These are phyloP conservation scores for Cladorrhinum samala DNA, from an alignment of 495 filamentous ascomycete species.

Conservation along the genomic window DNA sequence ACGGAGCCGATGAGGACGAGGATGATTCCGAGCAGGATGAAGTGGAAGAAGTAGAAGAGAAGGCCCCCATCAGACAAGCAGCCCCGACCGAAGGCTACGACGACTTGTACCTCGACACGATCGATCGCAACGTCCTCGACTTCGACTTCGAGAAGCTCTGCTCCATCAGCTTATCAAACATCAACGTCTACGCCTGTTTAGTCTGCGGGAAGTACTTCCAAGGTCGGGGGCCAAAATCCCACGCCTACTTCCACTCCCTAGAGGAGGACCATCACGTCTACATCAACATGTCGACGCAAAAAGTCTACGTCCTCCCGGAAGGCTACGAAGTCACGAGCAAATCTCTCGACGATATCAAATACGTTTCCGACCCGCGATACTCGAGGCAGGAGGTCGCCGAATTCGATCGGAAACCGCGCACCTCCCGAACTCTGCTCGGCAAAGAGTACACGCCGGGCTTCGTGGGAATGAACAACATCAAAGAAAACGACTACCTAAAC, in stretches of 20 bases:
- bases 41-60: conserved; percentile 42
- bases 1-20: conserved; percentile 10
- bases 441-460: conserved; percentile 88
- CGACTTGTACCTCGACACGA: conserved; percentile 96
- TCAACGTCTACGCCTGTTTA: conserved; percentile 97
- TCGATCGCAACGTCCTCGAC: conserved; percentile 81
- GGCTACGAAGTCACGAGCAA: conserved; percentile 96
- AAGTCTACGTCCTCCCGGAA: conserved; percentile 92
- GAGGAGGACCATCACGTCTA: conserved; percentile 94
- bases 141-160: conserved; percentile 99
- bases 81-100: conserved; percentile 83
- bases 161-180: conserved; percentile 90
- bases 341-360: conserved; percentile 97
- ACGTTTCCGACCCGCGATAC: conserved; percentile 89
- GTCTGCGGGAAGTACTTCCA: conserved; percentile 98
- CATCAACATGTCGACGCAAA: conserved; percentile 93
- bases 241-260: conserved; percentile 96
- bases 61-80: conserved; percentile 53
- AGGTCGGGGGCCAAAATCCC: conserved; percentile 84
- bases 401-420: conserved; percentile 70
- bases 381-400: conserved; percentile 69
- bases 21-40: conserved; percentile 23
- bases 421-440: conserved; percentile 70
- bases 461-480: conserved; percentile 99
- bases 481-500: conserved; percentile 98